Base-by-base conservation (phyloP, 306 rosid genomes). In the Ziziphus jujuba region DNA sequence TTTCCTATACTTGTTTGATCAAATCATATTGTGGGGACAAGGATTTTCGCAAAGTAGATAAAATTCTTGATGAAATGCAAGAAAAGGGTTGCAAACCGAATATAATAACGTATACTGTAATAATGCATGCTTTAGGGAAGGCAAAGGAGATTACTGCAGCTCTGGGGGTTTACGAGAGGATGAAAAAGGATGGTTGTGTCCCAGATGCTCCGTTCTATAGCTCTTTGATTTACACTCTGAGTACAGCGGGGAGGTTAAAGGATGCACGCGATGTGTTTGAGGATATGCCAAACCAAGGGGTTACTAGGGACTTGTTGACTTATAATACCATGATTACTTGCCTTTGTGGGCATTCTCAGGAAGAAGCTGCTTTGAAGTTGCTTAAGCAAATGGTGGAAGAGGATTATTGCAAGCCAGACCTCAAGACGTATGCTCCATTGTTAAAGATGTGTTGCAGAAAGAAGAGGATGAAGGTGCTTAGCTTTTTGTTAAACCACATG, bases 321-420 rank as follows among this genome's bases (percentile, higher is more conserved):
- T 88, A 76, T 73, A 83, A 80, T 56, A 83, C 91, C 3, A 61
- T 90, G 90, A 88, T 93, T 36, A 62, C 86, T 59, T 61, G 63
- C 75, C 89, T 87, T 61, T 93, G 97, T 74, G 67, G 44, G 13
- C 88, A 81, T 81, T 81, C 81, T 3, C 77, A 62, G 71, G 98
- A 93, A 76, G 97, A 93, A 91, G 56, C 71, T 24, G 97, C 98
- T 36, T 88, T 93, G 45, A 81, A 81, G 72, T 72, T 88, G 90
- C 91, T 93, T 7, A 82, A 77, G 82, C 87, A 84, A 73, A 90
- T 93, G 96, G 97, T 93, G 96, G 97, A 77, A 77, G 95, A 90
- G 24, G 69, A 69, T 10, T 66, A 72, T 1, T 81, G 84, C 83
- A 81, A 83, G 76, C 96, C 91, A 0, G 76, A 79, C 5, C 47